Evolutionary conservation across 2,329 filamentous ascomycete species (phyloP), one percentile per base, ranked within the genome.

Genomic region (Amylocarpus encephaloides): DNA sequence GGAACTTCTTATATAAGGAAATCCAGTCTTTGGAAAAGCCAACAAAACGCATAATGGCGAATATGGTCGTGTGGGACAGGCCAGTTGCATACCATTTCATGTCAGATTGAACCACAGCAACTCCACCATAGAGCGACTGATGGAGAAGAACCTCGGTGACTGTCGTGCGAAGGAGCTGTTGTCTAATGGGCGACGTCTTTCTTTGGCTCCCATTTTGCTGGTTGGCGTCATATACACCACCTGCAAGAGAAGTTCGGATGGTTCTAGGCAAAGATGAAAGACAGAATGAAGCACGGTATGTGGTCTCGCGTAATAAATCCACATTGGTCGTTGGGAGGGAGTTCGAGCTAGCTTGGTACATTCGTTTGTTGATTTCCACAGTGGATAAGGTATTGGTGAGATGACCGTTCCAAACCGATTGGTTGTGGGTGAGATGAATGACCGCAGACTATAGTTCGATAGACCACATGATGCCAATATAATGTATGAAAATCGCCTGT

Each of bases 11-110:
- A 64, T 85, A 86, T 60, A 86, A 81, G 3, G 61, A 61, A 1
- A 83, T 61, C 76, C 81, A 83, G 0, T 60, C 64, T 2, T 75
- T 62, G 0, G 77, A 73, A 4, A 85, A 69, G 0, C 81, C 81
- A 40, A 85, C 71, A 58, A 79, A 82, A 32, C 73, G 67, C 53
- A 85, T 62, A 0, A 82, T 68, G 0, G 70, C 65, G 12, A 77
- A 63, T n/a, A 84, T 72, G 0, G 79, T 81, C 33, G 73, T 64
- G 59, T 86, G 82, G 3, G 80, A 72, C 16, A 83, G 66, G 5
- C 73, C 73, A 0, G 78, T 74, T 0, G 74, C 74, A 51, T 81
- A 78, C 68, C 74, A 78, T 43, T 74, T 68, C 6, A 48, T 78
- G 57, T 81, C 77, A 0, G 77, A 78, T 13, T 77, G 72, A 30